Percentiles rank a stretch among this genome's conserved stretches.
Conservation (phyloP, 179 eudicot species). For the Beta macrorhiza region DNA sequence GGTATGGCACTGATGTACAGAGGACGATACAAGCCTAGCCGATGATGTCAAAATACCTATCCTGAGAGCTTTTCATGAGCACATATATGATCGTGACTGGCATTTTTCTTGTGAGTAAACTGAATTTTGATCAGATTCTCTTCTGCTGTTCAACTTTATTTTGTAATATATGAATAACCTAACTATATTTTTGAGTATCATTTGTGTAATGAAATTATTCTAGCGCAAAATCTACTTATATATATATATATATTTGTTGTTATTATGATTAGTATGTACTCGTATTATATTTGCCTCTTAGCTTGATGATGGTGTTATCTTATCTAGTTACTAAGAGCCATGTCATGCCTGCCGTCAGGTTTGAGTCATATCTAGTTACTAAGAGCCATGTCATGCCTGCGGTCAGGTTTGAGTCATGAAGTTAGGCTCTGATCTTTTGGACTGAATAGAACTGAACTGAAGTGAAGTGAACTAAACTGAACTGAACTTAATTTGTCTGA, state of each 20-base stretch:
- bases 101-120: constrained; percentile 79
- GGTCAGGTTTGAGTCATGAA: neutral
- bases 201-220: neutral
- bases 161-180: neutral
- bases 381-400: neutral
- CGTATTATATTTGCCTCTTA: neutral
- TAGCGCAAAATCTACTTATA: neutral
- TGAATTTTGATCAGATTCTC: neutral
- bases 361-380: too few species aligned
- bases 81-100: constrained; percentile 75
- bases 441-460: too few species aligned
- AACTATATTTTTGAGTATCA: neutral
- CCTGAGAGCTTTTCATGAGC: constrained; percentile 70
- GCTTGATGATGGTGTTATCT: neutral
- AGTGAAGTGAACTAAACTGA: too few species aligned
- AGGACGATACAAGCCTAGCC: constrained; percentile 90
- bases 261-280: neutral
- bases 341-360: too few species aligned
- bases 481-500: too few species aligned
- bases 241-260: neutral
- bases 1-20: constrained; percentile 38
- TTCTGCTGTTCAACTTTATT: neutral
- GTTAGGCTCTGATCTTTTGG: too few species aligned
- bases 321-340: neutral
- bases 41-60: constrained; percentile 86